phyloP scores from a whole-genome alignment of 148 eudicot genomes.

The Persicaria maculosa region DNA sequence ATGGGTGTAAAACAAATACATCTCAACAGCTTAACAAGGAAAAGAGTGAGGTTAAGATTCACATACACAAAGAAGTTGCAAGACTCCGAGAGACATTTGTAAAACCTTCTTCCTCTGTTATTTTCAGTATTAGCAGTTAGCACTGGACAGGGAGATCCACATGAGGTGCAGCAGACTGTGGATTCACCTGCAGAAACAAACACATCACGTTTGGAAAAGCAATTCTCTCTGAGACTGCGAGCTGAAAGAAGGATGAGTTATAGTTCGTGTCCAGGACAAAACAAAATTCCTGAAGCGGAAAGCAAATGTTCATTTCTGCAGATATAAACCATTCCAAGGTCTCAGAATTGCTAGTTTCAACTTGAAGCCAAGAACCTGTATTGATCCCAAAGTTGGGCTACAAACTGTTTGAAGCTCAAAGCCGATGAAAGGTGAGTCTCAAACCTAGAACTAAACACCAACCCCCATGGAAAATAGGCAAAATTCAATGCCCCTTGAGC shows the following conservation, averaged over 20 bases:
- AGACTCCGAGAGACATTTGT: slow-evolving; percentile 61
- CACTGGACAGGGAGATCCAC: slow-evolving; percentile 52
- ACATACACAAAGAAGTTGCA: slow-evolving; percentile 92
- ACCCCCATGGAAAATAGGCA: background rate
- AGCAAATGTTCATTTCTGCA: background rate
- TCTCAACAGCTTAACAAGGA: background rate
- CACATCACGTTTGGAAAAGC: slow-evolving; percentile 1
- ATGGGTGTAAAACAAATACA: background rate
- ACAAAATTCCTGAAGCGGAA: background rate
- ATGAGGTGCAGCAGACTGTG: slow-evolving; percentile 57
- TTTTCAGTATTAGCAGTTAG: slow-evolving; percentile 81
- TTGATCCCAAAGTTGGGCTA: background rate
- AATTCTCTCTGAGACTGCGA: background rate
- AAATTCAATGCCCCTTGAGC: background rate
- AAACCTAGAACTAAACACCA: background rate
- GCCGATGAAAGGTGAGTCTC: background rate
- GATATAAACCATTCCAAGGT: background rate
- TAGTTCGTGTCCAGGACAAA: background rate
- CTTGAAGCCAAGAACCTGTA: background rate
- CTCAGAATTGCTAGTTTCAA: background rate
- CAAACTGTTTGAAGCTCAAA: background rate
- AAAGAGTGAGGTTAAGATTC: slow-evolving; percentile 13
- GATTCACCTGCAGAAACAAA: slow-evolving; percentile 45
- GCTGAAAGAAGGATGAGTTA: background rate
- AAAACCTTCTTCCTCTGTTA: slow-evolving; percentile 87